Conservation (phyloP, 805 yeast species). For the Wickerhamomyces mucosus region DNA sequence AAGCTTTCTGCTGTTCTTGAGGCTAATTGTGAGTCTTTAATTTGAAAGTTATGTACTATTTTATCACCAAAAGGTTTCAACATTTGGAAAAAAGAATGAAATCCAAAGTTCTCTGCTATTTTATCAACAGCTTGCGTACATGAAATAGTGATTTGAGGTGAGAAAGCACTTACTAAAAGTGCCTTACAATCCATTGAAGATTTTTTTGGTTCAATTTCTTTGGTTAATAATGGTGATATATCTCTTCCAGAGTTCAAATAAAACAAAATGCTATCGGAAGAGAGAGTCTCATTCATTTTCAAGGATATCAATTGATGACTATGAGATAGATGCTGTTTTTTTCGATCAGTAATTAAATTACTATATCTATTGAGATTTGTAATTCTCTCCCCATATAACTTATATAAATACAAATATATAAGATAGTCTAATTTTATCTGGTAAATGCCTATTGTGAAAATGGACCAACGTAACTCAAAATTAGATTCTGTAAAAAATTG, state of each 20-base stretch:
- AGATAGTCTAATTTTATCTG: too few species aligned
- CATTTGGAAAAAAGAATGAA: conserved; percentile 36
- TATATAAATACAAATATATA: too few species aligned
- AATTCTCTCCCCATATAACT: not conserved
- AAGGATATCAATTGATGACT: too few species aligned
- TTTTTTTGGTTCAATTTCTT: conserved; percentile 7
- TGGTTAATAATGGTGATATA: conserved; percentile 9
- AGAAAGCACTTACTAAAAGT: conserved; percentile 29
- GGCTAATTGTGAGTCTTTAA: conserved; percentile 42
- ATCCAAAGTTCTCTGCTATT: conserved; percentile 31
- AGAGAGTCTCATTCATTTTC: too few species aligned
- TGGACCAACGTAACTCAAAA: too few species aligned
- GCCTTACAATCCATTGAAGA: conserved; percentile 19
- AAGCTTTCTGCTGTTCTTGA: conserved; percentile 42
- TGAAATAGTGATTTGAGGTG: conserved; percentile 44
- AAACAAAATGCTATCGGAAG: conserved; percentile 12
- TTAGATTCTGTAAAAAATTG: too few species aligned
- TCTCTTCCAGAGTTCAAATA: conserved; percentile 11
- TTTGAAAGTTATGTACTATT: conserved; percentile 36
- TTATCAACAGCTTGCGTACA: conserved; percentile 37
- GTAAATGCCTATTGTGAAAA: too few species aligned
- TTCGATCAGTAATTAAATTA: too few species aligned
- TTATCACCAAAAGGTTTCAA: conserved; percentile 47
- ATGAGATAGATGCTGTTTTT: too few species aligned
- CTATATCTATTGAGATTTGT: conserved; percentile 2